Evolutionary conservation across 179 eudicot genomes (phyloP).

Genomic region (Kewa caespitosa): DNA sequence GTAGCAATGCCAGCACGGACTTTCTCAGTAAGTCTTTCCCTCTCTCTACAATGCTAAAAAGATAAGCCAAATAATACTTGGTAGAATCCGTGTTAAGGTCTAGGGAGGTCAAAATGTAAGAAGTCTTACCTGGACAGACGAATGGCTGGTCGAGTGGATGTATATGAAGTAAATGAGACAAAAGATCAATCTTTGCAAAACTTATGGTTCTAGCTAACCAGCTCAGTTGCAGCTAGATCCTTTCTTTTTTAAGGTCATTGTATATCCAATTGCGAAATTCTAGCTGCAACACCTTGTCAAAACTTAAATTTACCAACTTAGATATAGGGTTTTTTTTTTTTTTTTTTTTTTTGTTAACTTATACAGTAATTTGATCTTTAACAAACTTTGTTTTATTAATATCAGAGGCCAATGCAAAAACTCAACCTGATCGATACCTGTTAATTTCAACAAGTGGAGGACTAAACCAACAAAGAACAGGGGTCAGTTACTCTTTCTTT

Average conservation of each 20-base stretch:
- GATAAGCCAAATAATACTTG: not conserved
- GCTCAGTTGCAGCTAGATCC: slow-evolving; percentile 6
- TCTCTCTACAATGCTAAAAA: not conserved
- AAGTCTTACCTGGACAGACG: too few species aligned
- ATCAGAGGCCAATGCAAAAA: slow-evolving; percentile 55
- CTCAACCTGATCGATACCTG: slow-evolving; percentile 54
- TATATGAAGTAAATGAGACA: not conserved
- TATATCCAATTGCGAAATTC: not conserved
- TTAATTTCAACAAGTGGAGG: slow-evolving; percentile 85
- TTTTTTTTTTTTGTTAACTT: not conserved
- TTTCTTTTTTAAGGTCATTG: not conserved
- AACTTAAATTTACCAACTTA: not conserved
- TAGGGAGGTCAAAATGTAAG: too few species aligned
- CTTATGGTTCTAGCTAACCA: not conserved
- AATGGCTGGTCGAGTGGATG: not conserved
- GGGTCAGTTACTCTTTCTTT: slow-evolving; percentile 40
- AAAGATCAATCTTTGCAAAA: not conserved
- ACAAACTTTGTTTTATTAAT: not conserved
- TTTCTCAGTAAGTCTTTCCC: slow-evolving; percentile 41
- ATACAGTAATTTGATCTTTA: not conserved
- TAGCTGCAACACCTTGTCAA: not conserved
- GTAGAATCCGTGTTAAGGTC: too few species aligned
- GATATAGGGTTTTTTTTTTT: not conserved
- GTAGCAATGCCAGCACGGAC: slow-evolving; percentile 54
- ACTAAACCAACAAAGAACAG: slow-evolving; percentile 76